Base-by-base conservation (phyloP, 352 stramenopile genomes). In the Pythium brachiatum region DNA sequence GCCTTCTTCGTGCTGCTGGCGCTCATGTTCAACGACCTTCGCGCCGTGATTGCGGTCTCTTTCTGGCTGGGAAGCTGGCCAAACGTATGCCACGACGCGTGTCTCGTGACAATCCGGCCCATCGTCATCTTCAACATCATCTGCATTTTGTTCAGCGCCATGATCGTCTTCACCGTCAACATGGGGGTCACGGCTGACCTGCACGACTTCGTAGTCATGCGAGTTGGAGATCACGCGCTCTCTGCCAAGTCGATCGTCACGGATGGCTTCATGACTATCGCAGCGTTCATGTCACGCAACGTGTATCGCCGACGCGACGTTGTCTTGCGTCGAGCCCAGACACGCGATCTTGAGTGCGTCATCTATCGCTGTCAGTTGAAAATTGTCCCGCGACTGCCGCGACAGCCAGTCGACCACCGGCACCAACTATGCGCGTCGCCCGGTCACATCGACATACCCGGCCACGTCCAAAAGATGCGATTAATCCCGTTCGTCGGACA, bases 311-410 rank as follows among this genome's bases (percentile, higher is more conserved):
- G 58, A 29, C 53, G 64, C 25, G 39, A 39, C 15, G 7, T 53
- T 20, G 36, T 68, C 21, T 21, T 46, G 27, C 41, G 20, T 11
- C 50, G 27, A 12, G 15, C 21, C 0, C 15, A 48, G 7, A 36
- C 36, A 20, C 20, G 18, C 3, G 39, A 62, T 2, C 60, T 72
- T 5, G 59, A 72, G 20, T 72, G 65, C 32, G 60, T 64, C 18
- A 72, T 55, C 50, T 72, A 68, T 36, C 46, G 65, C 2, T 65
- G 46, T 39, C 46, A 57, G 9, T 46, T 72, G 18, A 34, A 26
- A 18, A 32, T 68, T 9, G 21, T 48, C 25, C 62, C 27, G 8
- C 20, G 57, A 11, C 12, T 44, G 26, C 16, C 18, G 13, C 43
- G 27, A 4, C 2, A 9, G 16, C 34, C 15, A 13, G 18, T 41